Base-by-base conservation (phyloP, 352 stramenopile genomes). In the Phytophthora brassicae region DNA sequence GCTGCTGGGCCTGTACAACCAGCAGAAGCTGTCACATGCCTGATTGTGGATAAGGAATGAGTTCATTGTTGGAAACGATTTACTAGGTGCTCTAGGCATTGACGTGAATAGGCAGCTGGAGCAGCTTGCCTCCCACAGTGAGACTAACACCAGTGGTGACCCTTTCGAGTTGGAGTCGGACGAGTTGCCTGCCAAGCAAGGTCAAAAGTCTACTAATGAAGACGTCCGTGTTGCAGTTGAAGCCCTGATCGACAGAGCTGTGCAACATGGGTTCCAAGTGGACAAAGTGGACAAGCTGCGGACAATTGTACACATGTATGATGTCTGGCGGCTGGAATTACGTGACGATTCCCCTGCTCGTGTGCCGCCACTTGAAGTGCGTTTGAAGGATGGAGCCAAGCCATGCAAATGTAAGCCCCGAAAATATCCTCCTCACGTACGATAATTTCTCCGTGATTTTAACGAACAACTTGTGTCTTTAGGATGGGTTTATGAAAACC, bases 401-500 rank as follows among this genome's bases (percentile, higher is more conserved):
- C n/a, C n/a, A n/a, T n/a, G n/a, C n/a, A n/a, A n/a, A n/a, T n/a
- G n/a, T n/a, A n/a, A n/a, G n/a, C n/a, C n/a, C n/a, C n/a, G n/a
- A n/a, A n/a, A n/a, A n/a, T n/a, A n/a, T n/a, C n/a, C n/a, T n/a
- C n/a, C n/a, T n/a, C n/a, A n/a, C n/a, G n/a, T n/a, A n/a, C n/a
- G n/a, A n/a, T n/a, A n/a, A n/a, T n/a, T n/a, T 16, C 39, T 62
- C n/a, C 43, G 31, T 4, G 35, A 62, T 17, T 62, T 55, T 19
- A 62, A 62, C 17, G 43, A 23, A 41, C 19, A 29, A 54, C 35
- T 62, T 53, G 29, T 54, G 8, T 20, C 42, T 19, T 17, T 56
- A 39, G 49, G 43, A 55, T 51, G 22, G 1, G 45, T 56, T 29
- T 63, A 63, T 36, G 45, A 63, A 24, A 62, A 63, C 31, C 45